These are phyloP conservation scores for Arctium minus DNA, from an alignment of 129 eudicot species.

Conservation along the genomic window DNA sequence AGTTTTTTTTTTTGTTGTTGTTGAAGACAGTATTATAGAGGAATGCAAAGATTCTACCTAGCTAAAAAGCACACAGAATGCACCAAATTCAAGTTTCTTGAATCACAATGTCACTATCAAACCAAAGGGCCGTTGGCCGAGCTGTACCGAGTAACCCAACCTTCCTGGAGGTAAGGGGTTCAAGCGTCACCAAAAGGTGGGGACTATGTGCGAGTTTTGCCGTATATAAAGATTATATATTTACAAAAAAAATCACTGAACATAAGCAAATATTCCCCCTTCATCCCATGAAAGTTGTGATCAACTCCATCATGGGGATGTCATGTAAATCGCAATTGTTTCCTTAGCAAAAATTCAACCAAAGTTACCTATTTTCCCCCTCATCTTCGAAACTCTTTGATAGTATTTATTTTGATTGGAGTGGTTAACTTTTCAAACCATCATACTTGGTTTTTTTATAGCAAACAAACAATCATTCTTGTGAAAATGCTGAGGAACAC, in stretches of 20 bases:
- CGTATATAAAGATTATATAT: too few species aligned
- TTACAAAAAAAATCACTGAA: neutral
- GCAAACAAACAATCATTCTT: neutral
- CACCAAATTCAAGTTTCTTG: too few species aligned
- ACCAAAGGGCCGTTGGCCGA: too few species aligned
- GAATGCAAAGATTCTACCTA: too few species aligned
- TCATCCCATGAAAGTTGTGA: neutral
- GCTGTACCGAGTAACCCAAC: too few species aligned
- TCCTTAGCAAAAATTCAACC: neutral
- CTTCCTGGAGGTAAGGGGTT: too few species aligned
- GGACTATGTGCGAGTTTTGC: too few species aligned
- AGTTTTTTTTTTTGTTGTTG: too few species aligned
- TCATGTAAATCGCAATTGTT: neutral
- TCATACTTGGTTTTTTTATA: neutral
- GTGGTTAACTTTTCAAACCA: neutral
- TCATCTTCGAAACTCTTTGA: neutral
- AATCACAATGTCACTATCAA: too few species aligned
- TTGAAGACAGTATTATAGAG: too few species aligned
- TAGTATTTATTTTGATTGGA: neutral
- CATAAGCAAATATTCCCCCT: neutral
- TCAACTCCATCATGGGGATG: neutral
- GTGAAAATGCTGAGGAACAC: neutral
- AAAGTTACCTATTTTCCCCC: neutral
- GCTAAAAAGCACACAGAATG: too few species aligned
- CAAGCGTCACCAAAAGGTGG: too few species aligned